phyloP scores from a whole-genome alignment of 352 stramenopile species.

The Phytophthora boehmeriae region DNA sequence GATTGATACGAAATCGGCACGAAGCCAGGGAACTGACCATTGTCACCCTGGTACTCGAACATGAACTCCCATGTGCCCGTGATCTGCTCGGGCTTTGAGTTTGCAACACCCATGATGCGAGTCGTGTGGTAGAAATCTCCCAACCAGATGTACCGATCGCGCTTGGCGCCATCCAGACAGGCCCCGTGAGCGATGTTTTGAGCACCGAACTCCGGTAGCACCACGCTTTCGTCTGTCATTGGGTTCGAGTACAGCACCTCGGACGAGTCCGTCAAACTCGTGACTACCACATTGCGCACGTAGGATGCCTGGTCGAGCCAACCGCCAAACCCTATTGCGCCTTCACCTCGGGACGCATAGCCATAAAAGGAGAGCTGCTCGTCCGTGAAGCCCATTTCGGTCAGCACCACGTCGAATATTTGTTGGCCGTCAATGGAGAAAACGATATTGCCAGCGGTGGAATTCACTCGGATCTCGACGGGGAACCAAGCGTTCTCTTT shows the following conservation, averaged over 20 bases:
- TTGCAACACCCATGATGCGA: constrained; percentile 34
- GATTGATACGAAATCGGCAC: constrained; percentile 35
- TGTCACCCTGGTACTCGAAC: constrained; percentile 28
- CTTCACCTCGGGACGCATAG: constrained; percentile 10
- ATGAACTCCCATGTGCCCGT: constrained; percentile 33
- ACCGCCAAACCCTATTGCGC: constrained; percentile 20
- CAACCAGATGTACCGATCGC: constrained; percentile 39
- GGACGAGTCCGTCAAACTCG: constrained; percentile 4
- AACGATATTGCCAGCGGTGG: constrained; percentile 34
- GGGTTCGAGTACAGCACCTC: constrained; percentile 16
- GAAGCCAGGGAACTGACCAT: constrained; percentile 29
- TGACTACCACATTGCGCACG: constrained; percentile 19
- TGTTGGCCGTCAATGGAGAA: constrained; percentile 29
- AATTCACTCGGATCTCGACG: constrained; percentile 73
- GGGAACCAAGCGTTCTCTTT: constrained; percentile 72
- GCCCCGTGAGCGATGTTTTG: constrained; percentile 29
- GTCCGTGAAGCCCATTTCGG: constrained; percentile 25
- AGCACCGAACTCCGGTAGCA: constrained; percentile 26
- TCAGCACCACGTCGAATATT: constrained; percentile 35
- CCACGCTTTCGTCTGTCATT: constrained; percentile 15
- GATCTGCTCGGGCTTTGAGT: constrained; percentile 34
- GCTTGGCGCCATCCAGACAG: constrained; percentile 36
- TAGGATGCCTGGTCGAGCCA: constrained; percentile 20
- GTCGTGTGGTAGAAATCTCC: constrained; percentile 44
- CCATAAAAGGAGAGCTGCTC: constrained; percentile 22